Base-by-base conservation (phyloP, 2,329 filamentous ascomycete genomes). In the Fusarium sarcochroum region DNA sequence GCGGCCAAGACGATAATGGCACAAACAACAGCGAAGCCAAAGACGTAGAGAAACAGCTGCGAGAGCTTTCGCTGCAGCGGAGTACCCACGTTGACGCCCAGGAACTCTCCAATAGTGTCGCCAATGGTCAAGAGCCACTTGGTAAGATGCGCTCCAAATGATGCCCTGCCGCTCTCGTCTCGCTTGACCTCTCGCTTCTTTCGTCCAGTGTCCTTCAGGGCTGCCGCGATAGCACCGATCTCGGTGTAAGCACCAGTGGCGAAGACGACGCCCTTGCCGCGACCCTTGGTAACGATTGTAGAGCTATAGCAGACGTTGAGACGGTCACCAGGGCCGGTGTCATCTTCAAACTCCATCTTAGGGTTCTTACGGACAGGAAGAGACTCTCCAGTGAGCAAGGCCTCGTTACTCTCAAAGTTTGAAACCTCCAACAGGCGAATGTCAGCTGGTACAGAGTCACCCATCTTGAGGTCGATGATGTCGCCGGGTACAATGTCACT, bases 51-150 rank as follows among this genome's bases (percentile, higher is more conserved):
- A 25, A 90, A 91, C 52, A 93, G 84, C 73, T 89, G 88, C 66
- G 87, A 89, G 38, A 93, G 80, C 73, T 90, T 91, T 59, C 87
- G 86, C 75, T 92, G 89, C 32, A 93, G 79, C 0, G 90, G 90
- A 5, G 90, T 92, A 14, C 90, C 90, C n/a, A 87, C 76, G 15
- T 72, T 77, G 10, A 82, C 70, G 11, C 80, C 85, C 25, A 87
- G 81, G 63, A 86, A 84, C 42, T 80, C 76, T 3, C 76, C 75
- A 7, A 74, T 18, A 6, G 51, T 63, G 6, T 72, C 69, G 13
- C 47, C 46, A 0, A 58, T 41, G 14, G 80, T 82, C 23, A 80
- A 59, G 6, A 70, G 56, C 77, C 77, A 80, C 10, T 78, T 77
- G 46, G 77, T 66, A 8, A 74, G 21, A 49, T 76, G 75, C 13